Evolutionary conservation across 768 basidiomycete genomes (phyloP), one percentile per base, ranked within the genome.

Genomic region (Hemileccinum rubropunctum): DNA sequence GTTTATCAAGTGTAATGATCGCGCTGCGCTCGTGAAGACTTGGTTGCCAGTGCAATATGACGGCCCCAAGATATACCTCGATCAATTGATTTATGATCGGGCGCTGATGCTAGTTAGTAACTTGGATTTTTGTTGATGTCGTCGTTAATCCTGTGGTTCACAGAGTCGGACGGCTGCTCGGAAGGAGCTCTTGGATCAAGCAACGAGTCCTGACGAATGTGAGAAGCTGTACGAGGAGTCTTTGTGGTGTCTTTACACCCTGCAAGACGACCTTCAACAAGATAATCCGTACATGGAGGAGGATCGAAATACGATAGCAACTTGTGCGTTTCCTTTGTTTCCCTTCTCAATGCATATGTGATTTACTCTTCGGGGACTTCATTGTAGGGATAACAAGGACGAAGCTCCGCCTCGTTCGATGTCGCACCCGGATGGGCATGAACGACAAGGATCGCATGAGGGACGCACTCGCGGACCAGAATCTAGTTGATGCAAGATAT

Each of bases 221-320:
- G 92, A 97, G 74, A 88, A 87, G 65, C 75, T 95, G 33, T 99
- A 98, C 69, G 95, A 98, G 61, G 92, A 92, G 59, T 91, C 92
- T 0, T 68, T 98, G 8, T 97, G 93, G 92, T 89, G 94, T 64
- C 75, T 98, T 27, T 91, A 94, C 56, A 88, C 93, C 0, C 75
- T 98, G 8, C 86, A 94, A 64, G 97, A 98, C 63, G 89, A 95
- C 60, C 74, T 92, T 2, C 87, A 91, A 65, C 80, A 76, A 9
- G 88, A 84, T 13, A 92, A 91, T 62, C 88, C 91, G 3, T 91
- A 85, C 67, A 79, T 84, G 79, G 88, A 89, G 45, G 89, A 92
- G 58, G 91, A 92, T 59, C 78, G 84, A 27, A 78, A 80, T 35
- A 90, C 87, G 5, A 89, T 91, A 42, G 78, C 81, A 14, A 89